Evolutionary conservation across 352 stramenopile species (phyloP).

Genomic region (Pythium insidiosum): DNA sequence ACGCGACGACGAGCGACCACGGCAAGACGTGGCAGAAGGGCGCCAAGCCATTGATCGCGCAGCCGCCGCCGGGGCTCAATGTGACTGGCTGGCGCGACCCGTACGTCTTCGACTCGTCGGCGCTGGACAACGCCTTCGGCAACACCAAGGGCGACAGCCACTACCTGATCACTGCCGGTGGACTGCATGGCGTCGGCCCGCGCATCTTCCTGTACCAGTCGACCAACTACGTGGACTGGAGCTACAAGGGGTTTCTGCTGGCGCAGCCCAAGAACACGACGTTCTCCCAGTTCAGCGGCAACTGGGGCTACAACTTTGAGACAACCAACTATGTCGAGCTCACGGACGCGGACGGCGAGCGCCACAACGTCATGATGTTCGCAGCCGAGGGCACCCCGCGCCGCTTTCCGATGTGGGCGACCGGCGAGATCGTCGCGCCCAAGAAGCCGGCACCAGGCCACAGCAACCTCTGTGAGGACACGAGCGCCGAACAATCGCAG

Average conservation of each 20-base stretch:
- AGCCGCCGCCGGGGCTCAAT: constrained; percentile 34
- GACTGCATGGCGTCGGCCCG: constrained; percentile 37
- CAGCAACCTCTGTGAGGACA: too few species aligned
- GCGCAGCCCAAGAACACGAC: constrained; percentile 50
- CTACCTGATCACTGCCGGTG: constrained; percentile 47
- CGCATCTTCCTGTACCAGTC: constrained; percentile 64
- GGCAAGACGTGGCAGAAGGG: constrained; percentile 61
- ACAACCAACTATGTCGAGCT: constrained; percentile 58
- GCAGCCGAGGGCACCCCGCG: constrained; percentile 36
- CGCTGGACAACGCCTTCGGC: constrained; percentile 32
- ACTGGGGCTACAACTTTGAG: constrained; percentile 63
- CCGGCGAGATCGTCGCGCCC: constrained; percentile 22
- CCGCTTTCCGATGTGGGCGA: constrained; percentile 59
- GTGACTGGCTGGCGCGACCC: constrained; percentile 64
- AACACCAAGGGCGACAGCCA: constrained; percentile 27
- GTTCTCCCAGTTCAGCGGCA: constrained; percentile 47
- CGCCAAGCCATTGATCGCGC: constrained; percentile 32
- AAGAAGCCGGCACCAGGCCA: constrained; percentile 9
- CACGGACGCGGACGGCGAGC: constrained; percentile 38
- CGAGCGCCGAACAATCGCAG: too few species aligned
- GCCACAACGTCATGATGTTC: constrained; percentile 61
- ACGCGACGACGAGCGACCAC: constrained; percentile 45
- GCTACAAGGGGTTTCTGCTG: constrained; percentile 58
- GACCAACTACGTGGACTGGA: constrained; percentile 48
- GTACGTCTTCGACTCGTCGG: constrained; percentile 46